A percentile compares a stretch with the other conserved stretches of the same genome.
phyloP scores from a whole-genome alignment of 352 stramenopile genomes.

The Pythium aphanidermatum region DNA sequence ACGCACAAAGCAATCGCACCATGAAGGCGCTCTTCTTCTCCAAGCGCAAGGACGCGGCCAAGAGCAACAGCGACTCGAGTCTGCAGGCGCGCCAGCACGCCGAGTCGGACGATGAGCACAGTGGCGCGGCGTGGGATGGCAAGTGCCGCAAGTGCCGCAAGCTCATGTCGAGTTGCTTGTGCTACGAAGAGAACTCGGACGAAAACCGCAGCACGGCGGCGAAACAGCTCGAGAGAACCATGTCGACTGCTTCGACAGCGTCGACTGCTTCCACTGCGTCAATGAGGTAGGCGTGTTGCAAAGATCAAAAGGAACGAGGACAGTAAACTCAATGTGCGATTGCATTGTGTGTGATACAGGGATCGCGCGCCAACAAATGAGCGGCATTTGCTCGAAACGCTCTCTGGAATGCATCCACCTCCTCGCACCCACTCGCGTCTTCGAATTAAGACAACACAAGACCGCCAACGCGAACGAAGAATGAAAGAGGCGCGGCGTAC shows the following conservation, averaged over 20 bases:
- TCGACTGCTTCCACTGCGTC: no score
- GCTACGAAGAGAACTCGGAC: constrained; percentile 8
- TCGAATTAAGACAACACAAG: constrained; percentile 19
- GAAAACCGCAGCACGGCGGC: no score
- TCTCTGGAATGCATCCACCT: constrained; percentile 17
- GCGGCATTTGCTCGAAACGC: constrained; percentile 18
- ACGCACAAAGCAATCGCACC: neutral
- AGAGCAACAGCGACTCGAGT: constrained; percentile 20
- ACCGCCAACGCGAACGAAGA: constrained; percentile 15
- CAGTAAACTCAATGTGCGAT: neutral
- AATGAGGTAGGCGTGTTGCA: no score
- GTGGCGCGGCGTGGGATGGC: constrained; percentile 19
- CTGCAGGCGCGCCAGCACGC: constrained; percentile 4
- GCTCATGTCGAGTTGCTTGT: constrained; percentile 24
- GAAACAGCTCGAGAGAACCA: no score
- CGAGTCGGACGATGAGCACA: neutral
- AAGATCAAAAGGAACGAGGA: no score
- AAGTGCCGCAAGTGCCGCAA: constrained; percentile 22
- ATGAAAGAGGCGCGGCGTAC: constrained; percentile 9
- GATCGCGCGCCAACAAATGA: constrained; percentile 1
- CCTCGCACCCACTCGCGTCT: constrained; percentile 8
- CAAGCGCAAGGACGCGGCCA: constrained; percentile 16
- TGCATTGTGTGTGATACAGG: neutral
- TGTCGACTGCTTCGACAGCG: no score
- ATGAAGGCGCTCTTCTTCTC: constrained; percentile 22